phyloP scores from a whole-genome alignment of 2,329 filamentous ascomycete genomes.

The Zelopaecilomyces penicillatus region DNA sequence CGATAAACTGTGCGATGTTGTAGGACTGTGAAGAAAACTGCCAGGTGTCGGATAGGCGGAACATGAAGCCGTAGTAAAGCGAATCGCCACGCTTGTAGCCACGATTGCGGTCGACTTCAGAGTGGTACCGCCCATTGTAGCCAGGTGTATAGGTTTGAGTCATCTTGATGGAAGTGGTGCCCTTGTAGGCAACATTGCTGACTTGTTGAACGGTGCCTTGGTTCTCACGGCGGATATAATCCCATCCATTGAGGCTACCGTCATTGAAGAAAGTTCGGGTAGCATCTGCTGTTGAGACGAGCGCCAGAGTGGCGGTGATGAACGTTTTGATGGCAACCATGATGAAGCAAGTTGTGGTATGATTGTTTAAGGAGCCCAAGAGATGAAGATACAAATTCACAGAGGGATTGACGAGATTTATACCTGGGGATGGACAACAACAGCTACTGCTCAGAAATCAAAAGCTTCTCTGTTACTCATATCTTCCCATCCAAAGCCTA shows the following conservation, averaged over 20 bases:
- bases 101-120: conserved; percentile 35
- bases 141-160: conserved; percentile 32
- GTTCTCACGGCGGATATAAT: conserved; percentile 29
- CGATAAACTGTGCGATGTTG: conserved; percentile 44
- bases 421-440: neutral
- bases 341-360: neutral
- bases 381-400: neutral
- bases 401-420: neutral
- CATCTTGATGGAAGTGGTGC: conserved; percentile 34
- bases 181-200: conserved; percentile 30
- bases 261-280: conserved; percentile 32
- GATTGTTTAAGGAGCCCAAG: neutral
- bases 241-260: conserved; percentile 34
- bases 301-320: conserved; percentile 12
- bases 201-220: conserved; percentile 33
- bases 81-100: conserved; percentile 37
- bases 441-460: no score
- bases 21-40: conserved; percentile 36
- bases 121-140: conserved; percentile 39
- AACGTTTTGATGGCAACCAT: conserved; percentile 9
- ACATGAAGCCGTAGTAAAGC: conserved; percentile 42
- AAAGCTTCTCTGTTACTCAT: no score
- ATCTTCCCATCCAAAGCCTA: no score
- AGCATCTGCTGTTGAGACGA: conserved; percentile 20
- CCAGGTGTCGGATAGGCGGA: conserved; percentile 39